phyloP scores from a whole-genome alignment of 164 flowering plant genomes.

The Chimonanthus praecox region DNA sequence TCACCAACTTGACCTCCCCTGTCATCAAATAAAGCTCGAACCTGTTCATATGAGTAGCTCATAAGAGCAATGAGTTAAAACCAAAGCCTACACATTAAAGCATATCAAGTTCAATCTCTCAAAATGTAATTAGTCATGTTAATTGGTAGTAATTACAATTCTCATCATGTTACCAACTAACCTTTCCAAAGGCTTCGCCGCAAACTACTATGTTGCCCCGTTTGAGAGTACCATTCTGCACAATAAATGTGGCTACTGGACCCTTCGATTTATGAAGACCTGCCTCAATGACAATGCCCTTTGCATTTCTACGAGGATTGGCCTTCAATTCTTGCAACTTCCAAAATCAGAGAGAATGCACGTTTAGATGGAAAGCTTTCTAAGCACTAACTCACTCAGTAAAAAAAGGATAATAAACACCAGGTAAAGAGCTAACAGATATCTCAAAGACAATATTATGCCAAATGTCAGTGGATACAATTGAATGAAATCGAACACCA shows the following conservation, averaged over 20 bases:
- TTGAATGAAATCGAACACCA: neutral
- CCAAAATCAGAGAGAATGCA: constrained; percentile 7
- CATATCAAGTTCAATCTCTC: neutral
- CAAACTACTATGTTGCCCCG: constrained; percentile 77
- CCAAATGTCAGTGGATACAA: neutral
- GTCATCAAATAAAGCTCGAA: constrained; percentile 88
- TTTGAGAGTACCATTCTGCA: constrained; percentile 91
- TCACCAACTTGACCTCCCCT: constrained; percentile 57
- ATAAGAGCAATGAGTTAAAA: constrained; percentile 8
- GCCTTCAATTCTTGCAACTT: constrained; percentile 94
- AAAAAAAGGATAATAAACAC: neutral
- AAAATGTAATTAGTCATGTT: neutral
- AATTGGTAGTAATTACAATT: neutral
- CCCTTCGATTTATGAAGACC: constrained; percentile 90
- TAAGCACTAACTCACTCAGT: neutral
- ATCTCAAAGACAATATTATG: neutral
- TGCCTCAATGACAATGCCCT: constrained; percentile 95
- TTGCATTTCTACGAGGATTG: constrained; percentile 87
- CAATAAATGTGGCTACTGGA: constrained; percentile 80
- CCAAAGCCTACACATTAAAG: neutral
- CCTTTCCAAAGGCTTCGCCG: constrained; percentile 97
- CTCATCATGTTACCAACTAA: constrained; percentile 19
- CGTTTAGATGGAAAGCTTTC: neutral
- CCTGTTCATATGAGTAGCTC: constrained; percentile 33
- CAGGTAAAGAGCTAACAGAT: neutral